Evolutionary conservation across 352 stramenopile genomes (phyloP).

Genomic region (Phytophthora fragariaefolia): DNA sequence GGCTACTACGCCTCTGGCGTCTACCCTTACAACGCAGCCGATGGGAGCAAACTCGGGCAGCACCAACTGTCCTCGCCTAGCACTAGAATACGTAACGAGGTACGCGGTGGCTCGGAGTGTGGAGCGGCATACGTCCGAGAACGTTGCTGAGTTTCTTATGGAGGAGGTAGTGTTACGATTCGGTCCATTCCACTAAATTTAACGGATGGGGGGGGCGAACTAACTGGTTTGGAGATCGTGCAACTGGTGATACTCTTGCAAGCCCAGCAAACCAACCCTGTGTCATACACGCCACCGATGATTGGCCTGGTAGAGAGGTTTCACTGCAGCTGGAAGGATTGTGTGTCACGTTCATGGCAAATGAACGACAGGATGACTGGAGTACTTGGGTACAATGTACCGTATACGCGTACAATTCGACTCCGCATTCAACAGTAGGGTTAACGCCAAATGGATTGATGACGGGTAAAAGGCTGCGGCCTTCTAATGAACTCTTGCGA

Average conservation of each 20-base stretch:
- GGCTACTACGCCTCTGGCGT: no score
- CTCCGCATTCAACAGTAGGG: background rate
- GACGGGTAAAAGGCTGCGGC: background rate
- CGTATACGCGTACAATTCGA: no score
- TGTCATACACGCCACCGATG: conserved; percentile 3
- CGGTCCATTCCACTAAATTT: background rate
- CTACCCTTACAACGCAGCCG: no score
- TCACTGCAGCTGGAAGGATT: conserved; percentile 10
- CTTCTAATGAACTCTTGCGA: background rate
- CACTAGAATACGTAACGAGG: conserved; percentile 5
- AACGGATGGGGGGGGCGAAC: background rate
- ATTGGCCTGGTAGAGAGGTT: conserved; percentile 5
- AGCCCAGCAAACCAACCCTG: background rate
- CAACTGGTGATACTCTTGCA: background rate
- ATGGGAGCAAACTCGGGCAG: no score
- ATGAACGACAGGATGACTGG: no score
- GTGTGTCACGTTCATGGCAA: conserved; percentile 4
- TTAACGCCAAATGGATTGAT: background rate
- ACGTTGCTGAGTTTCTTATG: background rate
- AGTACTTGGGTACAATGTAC: background rate
- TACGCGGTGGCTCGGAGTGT: conserved; percentile 2
- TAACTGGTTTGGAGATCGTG: background rate
- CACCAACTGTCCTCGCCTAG: no score
- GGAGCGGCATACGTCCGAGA: background rate
- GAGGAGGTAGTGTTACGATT: background rate